Evolutionary conservation across 2,329 filamentous ascomycete species (phyloP).

Genomic region (Neonectria coccinea): DNA sequence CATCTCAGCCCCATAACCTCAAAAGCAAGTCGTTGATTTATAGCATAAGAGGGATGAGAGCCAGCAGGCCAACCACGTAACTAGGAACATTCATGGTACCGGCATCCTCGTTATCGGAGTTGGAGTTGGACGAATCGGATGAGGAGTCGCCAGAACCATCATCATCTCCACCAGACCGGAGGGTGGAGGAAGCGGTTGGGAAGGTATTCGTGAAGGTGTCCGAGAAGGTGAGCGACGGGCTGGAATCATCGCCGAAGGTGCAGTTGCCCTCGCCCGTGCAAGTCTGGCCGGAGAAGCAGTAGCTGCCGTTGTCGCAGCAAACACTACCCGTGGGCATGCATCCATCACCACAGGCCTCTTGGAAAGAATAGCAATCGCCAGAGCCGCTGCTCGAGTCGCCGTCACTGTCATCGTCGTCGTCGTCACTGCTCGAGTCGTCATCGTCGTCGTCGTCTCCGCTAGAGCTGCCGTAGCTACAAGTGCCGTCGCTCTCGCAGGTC

Average conservation of each 20-base stretch:
- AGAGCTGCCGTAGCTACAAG: constrained; percentile 38
- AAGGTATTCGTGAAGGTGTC: background rate
- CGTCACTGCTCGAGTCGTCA: constrained; percentile 9
- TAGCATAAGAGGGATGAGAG: constrained; percentile 43
- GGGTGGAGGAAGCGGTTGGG: background rate
- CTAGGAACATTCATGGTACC: constrained; percentile 37
- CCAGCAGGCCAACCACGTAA: constrained; percentile 41
- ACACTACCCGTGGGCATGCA: constrained; percentile 39
- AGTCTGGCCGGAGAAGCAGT: constrained; percentile 39
- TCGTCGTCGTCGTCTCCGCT: constrained; percentile 34
- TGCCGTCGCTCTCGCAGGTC: constrained; percentile 34
- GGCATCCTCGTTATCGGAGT: constrained; percentile 16
- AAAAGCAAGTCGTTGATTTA: constrained; percentile 19
- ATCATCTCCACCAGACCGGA: background rate
- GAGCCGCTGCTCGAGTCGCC: constrained; percentile 14
- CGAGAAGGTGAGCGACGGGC: background rate
- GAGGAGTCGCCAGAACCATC: background rate
- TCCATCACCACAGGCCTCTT: constrained; percentile 26
- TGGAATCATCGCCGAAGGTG: background rate
- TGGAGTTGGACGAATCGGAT: background rate
- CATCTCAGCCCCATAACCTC: background rate
- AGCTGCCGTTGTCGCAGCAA: constrained; percentile 41
- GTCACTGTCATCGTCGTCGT: constrained; percentile 13
- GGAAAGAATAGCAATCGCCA: constrained; percentile 17
- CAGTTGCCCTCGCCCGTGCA: constrained; percentile 40